Percentiles rank a stretch among this genome's conserved stretches.
Evolutionary conservation across 2,329 filamentous ascomycete genomes (phyloP).

Genomic region (Chaetomium sp.): DNA sequence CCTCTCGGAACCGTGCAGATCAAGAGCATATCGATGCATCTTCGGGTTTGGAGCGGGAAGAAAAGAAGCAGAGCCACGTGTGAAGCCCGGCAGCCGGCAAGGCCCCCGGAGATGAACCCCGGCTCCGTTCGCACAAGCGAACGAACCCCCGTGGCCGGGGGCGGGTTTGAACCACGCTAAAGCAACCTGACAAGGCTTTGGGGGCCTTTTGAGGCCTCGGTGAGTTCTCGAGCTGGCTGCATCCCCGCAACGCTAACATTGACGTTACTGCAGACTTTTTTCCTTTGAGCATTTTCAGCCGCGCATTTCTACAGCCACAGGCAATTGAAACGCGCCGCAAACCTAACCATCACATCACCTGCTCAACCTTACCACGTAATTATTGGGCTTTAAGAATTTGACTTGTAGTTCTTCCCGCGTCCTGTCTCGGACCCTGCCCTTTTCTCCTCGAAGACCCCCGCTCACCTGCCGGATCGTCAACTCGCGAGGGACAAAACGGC

Average conservation of each 20-base stretch:
- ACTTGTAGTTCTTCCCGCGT: not conserved
- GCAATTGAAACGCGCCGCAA: too few relatives aligned
- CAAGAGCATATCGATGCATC: too few relatives aligned
- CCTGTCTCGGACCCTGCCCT: not conserved
- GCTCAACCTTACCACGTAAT: not conserved
- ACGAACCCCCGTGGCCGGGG: too few relatives aligned
- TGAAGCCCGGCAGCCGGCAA: too few relatives aligned
- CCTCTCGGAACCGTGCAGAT: too few relatives aligned
- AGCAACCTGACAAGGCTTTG: too few relatives aligned
- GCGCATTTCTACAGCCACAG: not conserved
- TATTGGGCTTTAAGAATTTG: not conserved
- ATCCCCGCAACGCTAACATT: not conserved
- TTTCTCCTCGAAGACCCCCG: not conserved
- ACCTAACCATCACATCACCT: not conserved
- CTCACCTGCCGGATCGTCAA: not conserved
- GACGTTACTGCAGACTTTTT: slow-evolving; percentile 1
- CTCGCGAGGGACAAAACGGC: not conserved
- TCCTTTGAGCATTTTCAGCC: not conserved
- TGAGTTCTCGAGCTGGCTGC: not conserved
- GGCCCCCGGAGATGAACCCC: too few relatives aligned
- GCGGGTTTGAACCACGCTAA: too few relatives aligned
- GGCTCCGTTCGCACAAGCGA: too few relatives aligned
- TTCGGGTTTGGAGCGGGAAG: too few relatives aligned
- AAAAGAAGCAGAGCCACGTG: too few relatives aligned
- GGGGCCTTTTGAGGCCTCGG: not conserved